Base-by-base conservation (phyloP, 192 early-diverging fungal species). In the Cetraspora pellucida region DNA sequence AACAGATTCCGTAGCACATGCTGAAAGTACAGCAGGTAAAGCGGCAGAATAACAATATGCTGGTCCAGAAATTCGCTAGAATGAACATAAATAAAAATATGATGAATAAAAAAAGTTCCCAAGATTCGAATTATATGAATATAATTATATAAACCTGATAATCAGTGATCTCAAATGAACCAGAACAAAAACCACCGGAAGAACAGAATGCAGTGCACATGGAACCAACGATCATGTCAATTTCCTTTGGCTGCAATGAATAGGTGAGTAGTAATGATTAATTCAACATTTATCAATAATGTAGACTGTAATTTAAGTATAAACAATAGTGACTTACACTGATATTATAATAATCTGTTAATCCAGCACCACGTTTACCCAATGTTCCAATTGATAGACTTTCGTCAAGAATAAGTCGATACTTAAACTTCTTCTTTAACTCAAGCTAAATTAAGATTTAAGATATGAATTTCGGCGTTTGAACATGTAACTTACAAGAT, bases 341-440 rank as follows among this genome's bases (percentile, higher is more conserved):
- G 52, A 97, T 81, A 74, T 88, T 85, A 77, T 86, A 95, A 74
- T 94, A 90, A 70, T 96, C 95, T 23, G 95, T 92, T 68, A 96
- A 80, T 54, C 97, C 97, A 25, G 89, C 89, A n/a, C 97, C 97
- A 16, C 87, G 88, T 80, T 89, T 86, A 47, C 96, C 96, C 28
- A 99, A 65, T 11, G 93, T 86, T 58, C 97, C 97, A 85, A 99
- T 88, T 0, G 95, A 97, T 70, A 90, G 85, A 68, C 89, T 91
- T 83, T 99, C 97, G 77, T 99, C 97, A 63, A 99, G 82, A 76
- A 99, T 94, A 46, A 99, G 85, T 25, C 97, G 87, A 86, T 94
- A 99, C 90, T 99, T 97, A 92, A 95, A 96, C 81, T 93, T 90
- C 60, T 94, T 88, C 87, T 97, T 99, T 70, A 99, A 81, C 61